Evolutionary conservation across 2,329 filamentous ascomycete species (phyloP), one percentile per base, ranked within the genome.

Genomic region (Apiospora malaysiana): DNA sequence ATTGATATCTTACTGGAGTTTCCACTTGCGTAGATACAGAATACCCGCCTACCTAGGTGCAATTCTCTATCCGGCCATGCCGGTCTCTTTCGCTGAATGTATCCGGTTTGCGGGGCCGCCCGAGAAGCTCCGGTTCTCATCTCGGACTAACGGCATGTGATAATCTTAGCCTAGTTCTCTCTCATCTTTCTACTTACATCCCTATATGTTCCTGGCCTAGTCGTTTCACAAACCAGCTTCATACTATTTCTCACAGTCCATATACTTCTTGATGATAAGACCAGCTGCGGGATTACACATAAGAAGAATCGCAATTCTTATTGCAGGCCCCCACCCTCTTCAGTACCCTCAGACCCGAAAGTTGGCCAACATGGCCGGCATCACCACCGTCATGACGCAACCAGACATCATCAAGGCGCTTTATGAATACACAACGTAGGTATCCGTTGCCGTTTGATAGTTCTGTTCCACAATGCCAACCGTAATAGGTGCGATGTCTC

Each of bases 401-500:
- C 78, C 82, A 71, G 74, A 75, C 16, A 78, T 81, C 27, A 75
- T 81, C 68, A 74, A 73, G 69, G 78, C 77, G 40, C 74, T 83
- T 66, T 73, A 77, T 25, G 73, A 78, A n/a, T 82, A 77, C 71
- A 80, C 80, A 16, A 78, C 80, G 77, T 81, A 78, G 32, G 72
- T 3, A 10, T n/a, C 18, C 27, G 18, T 21, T 10, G 8, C 18
- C 5, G 4, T 8, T 6, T 16, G 8, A 16, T 21, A 4, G 4
- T 37, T 7, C 10, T 8, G 10, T 16, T 23, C 12, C 10, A 16
- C 16, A n/a, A 10, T n/a, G 8, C 16, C 7, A 3, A 21, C 5
- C 14, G 77, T 70, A 23, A 12, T 73, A 86, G 83, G 45, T 86
- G 82, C 76, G 85, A 87, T 74, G 84, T 87, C 51, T 84, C 85